Base-by-base conservation (phyloP, 331 rosid genomes). In the Prunus yedoensis region DNA sequence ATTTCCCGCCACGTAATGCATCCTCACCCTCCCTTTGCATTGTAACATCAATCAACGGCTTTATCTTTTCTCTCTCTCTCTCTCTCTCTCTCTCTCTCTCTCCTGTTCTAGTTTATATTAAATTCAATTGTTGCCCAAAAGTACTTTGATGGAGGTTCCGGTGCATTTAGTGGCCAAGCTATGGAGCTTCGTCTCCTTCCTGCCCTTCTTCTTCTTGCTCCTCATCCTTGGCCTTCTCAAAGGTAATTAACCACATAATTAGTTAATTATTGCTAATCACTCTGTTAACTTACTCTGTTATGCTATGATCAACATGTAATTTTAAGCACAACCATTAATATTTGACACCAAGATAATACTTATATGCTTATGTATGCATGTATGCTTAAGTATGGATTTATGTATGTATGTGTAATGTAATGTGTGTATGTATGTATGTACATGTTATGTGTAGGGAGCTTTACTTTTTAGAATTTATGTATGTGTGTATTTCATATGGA, bases 201-300 rank as follows among this genome's bases (percentile, higher is more conserved):
- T 92, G n/a, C 88, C 87, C 62, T 85, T 90, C 88, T 90, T 92
- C 88, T 74, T 87, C 71, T 74, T 82, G 83, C 96, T 92, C 66
- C 71, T 85, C 63, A 28, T 82, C 76, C 88, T 92, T 32, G 97
- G 89, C 80, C 52, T 87, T 72, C 80, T 88, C 70, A 92, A 92
- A 88, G 97, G 97, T 91, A 49, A 12, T 13, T 30, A 18, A 30
- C 10, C 50, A 1, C 12, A 4, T 49, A 46, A 32, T 30, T 30
- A 30, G 7, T 32, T 1, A 54, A n/a, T 43, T 28, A 17, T 2
- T 16, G 45, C 15, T 62, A 28, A 28, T 62, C 20, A 28, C 23
- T 62, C 45, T 62, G 45, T 30, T 28, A 28, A 28, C 10, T 14
- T 61, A 51, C n/a, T 27, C 60, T 54, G 4, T 54, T 54, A 18